Percentiles rank a stretch among this genome's conserved stretches.
Evolutionary conservation across 2,329 filamentous ascomycete species (phyloP).

Genomic region (Penicillium sp.): DNA sequence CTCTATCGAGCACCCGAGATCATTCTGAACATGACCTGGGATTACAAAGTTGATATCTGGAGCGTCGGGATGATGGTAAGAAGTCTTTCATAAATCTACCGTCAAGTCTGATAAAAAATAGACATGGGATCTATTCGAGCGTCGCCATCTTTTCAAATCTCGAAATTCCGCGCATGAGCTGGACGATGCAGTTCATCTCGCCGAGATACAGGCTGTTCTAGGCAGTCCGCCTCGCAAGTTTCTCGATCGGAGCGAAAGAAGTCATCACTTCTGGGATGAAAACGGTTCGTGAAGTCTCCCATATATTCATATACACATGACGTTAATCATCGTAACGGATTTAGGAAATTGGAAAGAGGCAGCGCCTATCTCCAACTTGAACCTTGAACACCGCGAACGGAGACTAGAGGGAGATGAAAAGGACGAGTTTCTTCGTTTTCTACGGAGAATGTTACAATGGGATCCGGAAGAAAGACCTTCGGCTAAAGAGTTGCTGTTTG

Average conservation of each 20-base stretch:
- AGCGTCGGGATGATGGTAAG: conserved; percentile 26
- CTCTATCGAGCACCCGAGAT: conserved; percentile 30
- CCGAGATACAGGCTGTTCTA: conserved; percentile 20
- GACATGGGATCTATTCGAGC: conserved; percentile 16
- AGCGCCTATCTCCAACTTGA: conserved; percentile 22
- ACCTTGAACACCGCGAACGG: conserved; percentile 20
- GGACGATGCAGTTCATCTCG: conserved; percentile 17
- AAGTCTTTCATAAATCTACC: neutral
- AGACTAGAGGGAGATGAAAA: conserved; percentile 24
- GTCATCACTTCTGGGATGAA: conserved; percentile 13
- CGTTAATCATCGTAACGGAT: neutral
- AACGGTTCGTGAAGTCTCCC: conserved; percentile 10
- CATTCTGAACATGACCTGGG: conserved; percentile 28
- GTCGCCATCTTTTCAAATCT: conserved; percentile 13
- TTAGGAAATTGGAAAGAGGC: conserved; percentile 26
- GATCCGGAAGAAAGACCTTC: conserved; percentile 26
- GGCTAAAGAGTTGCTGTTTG: conserved; percentile 19
- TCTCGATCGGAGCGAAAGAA: conserved; percentile 11
- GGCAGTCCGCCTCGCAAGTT: conserved; percentile 15
- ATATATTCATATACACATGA: neutral
- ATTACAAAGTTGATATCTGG: conserved; percentile 30
- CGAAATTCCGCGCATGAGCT: conserved; percentile 7
- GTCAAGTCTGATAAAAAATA: conserved; percentile 6
- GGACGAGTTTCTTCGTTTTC: conserved; percentile 24
- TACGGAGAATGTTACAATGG: conserved; percentile 33